Evolutionary conservation across 2,329 filamentous ascomycete species (phyloP).

Genomic region (Stachybotrys echinatus): DNA sequence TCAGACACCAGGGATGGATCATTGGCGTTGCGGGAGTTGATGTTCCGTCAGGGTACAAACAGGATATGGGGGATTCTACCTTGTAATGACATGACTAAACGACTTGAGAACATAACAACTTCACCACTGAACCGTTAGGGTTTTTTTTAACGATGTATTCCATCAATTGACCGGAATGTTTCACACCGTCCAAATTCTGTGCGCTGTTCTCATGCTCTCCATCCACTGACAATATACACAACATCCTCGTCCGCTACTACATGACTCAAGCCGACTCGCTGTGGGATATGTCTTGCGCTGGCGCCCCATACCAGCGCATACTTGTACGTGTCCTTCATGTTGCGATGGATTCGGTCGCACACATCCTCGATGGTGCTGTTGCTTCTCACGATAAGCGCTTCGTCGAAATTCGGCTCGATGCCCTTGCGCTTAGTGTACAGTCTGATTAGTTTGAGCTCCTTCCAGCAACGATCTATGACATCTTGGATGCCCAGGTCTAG

Average conservation of each 20-base stretch:
- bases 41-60: slow-evolving; percentile 6
- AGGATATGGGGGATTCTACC: slow-evolving; percentile 14
- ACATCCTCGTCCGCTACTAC: slow-evolving; percentile 67
- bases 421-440: slow-evolving; percentile 98
- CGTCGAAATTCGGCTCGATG: slow-evolving; percentile 78
- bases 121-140: slow-evolving; percentile 2
- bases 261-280: slow-evolving; percentile 84
- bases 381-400: slow-evolving; percentile 87
- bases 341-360: slow-evolving; percentile 90
- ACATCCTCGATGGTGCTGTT: slow-evolving; percentile 94
- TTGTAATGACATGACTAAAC: slow-evolving; percentile 23
- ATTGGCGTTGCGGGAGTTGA: slow-evolving; percentile 13
- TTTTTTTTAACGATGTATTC: slow-evolving; percentile 3
- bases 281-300: slow-evolving; percentile 89
- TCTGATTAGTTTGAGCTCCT: slow-evolving; percentile 82
- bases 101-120: slow-evolving; percentile 13
- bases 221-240: slow-evolving; percentile 61
- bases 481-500: slow-evolving; percentile 89
- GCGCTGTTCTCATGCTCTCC: slow-evolving; percentile 45
- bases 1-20: background rate
- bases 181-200: background rate
- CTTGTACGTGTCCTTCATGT: slow-evolving; percentile 97
- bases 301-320: slow-evolving; percentile 98
- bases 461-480: slow-evolving; percentile 92
- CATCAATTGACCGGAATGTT: background rate